phyloP scores from a whole-genome alignment of 2,329 filamentous ascomycete genomes.

The Diaporthe sp. region DNA sequence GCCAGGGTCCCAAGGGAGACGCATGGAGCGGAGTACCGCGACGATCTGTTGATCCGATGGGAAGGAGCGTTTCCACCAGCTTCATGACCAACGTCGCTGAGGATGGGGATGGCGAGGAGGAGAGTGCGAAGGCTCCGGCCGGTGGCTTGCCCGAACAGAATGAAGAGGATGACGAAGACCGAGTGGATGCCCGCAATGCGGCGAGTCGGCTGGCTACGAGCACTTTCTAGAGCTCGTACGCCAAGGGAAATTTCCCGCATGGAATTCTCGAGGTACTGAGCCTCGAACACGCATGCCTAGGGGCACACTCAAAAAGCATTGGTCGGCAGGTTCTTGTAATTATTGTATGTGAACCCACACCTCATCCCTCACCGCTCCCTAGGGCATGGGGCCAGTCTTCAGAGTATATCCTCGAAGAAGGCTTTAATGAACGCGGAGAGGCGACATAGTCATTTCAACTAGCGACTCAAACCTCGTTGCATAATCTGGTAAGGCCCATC shows the following conservation, averaged over 20 bases:
- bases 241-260: background rate
- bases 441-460: background rate
- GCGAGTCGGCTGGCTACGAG: constrained; percentile 93
- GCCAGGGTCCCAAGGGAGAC: constrained; percentile 97
- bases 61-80: constrained; percentile 81
- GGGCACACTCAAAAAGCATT: constrained; percentile 27
- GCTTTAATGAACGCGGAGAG: constrained; percentile 13
- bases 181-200: constrained; percentile 94
- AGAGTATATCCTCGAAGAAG: background rate
- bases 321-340: constrained; percentile 37
- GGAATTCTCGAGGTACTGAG: background rate
- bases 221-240: constrained; percentile 77
- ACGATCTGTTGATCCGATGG: constrained; percentile 78
- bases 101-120: constrained; percentile 67
- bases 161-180: constrained; percentile 92
- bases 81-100: constrained; percentile 75
- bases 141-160: constrained; percentile 69
- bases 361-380: background rate
- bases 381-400: background rate
- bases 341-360: constrained; percentile 39
- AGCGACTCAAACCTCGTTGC: constrained; percentile 6
- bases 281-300: constrained; percentile 1
- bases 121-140: constrained; percentile 45
- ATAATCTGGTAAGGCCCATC: background rate
- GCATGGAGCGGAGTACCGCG: constrained; percentile 96